phyloP scores from a whole-genome alignment of 78 protist species.

The slime mould (Dictyostelium discoideum) region DNA sequence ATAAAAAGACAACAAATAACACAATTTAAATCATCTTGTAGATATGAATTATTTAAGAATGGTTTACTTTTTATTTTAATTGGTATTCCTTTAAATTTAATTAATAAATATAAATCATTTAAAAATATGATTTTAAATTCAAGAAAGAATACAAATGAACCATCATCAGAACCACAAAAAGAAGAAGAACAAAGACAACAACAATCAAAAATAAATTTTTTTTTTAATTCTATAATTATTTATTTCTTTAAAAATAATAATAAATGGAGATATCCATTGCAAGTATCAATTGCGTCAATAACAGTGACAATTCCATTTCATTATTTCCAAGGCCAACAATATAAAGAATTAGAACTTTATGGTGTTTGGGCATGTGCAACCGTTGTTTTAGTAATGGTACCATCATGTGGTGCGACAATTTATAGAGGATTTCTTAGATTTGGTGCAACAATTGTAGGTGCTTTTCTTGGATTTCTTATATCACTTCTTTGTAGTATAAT shows the following conservation, averaged over 20 bases:
- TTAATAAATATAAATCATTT: no score
- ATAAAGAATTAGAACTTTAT: neutral
- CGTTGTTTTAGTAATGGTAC: constrained; percentile 34
- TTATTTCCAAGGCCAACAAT: constrained; percentile 10
- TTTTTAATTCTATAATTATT: neutral
- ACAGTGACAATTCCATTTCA: neutral
- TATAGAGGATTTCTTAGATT: constrained; percentile 49
- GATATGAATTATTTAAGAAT: constrained; percentile 13
- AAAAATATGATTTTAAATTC: no score
- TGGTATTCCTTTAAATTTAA: neutral
- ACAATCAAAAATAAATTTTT: neutral
- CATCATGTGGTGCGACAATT: constrained; percentile 38
- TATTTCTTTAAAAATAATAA: constrained; percentile 17
- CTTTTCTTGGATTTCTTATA: constrained; percentile 11
- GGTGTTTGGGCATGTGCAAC: constrained; percentile 68
- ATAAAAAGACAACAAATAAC: neutral
- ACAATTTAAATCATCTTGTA: neutral
- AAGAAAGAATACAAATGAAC: neutral
- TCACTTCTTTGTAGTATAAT: constrained; percentile 1
- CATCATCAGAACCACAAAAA: neutral
- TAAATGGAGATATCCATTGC: constrained; percentile 54
- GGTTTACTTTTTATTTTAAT: constrained; percentile 4
- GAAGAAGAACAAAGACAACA: neutral
- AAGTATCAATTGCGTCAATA: constrained; percentile 26
- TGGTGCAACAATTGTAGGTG: constrained; percentile 43